Evolutionary conservation across 78 protist genomes (phyloP).

Genomic region (Dictyostelium capitatum): DNA sequence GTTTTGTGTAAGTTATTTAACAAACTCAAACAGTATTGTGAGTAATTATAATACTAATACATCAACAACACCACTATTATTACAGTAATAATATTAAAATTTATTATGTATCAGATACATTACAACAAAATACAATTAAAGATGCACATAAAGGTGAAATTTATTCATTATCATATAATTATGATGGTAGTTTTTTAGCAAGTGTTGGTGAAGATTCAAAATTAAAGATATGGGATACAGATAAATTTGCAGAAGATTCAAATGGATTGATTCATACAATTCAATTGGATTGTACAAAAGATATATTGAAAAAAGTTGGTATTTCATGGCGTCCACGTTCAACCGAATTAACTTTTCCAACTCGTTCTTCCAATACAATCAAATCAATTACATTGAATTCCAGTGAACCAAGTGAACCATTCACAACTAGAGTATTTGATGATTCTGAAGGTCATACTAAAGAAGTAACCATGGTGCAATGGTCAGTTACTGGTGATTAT

Average conservation of each 20-base stretch:
- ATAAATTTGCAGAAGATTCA: background rate
- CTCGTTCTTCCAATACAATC: background rate
- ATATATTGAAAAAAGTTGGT: background rate
- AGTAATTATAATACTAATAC: too few relatives aligned
- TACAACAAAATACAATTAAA: background rate
- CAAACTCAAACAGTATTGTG: too few relatives aligned
- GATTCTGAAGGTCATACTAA: slow-evolving; percentile 26
- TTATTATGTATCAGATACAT: background rate
- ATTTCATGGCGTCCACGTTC: slow-evolving; percentile 22
- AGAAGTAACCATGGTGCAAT: background rate
- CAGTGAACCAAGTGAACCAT: background rate
- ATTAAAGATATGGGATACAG: slow-evolving; percentile 34
- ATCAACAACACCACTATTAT: too few relatives aligned
- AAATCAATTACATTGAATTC: background rate
- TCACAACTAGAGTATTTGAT: background rate
- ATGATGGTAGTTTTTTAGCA: slow-evolving; percentile 13
- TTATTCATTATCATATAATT: background rate
- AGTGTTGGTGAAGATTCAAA: slow-evolving; percentile 11
- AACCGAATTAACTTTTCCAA: background rate
- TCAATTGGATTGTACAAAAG: background rate
- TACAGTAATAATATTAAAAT: background rate
- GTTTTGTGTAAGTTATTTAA: slow-evolving; percentile 29
- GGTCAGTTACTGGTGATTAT: slow-evolving; percentile 47
- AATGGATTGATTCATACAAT: background rate
- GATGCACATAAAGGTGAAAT: slow-evolving; percentile 43